Evolutionary conservation across 2,329 filamentous ascomycete species (phyloP).

Genomic region (Diaporthe ilicicola): DNA sequence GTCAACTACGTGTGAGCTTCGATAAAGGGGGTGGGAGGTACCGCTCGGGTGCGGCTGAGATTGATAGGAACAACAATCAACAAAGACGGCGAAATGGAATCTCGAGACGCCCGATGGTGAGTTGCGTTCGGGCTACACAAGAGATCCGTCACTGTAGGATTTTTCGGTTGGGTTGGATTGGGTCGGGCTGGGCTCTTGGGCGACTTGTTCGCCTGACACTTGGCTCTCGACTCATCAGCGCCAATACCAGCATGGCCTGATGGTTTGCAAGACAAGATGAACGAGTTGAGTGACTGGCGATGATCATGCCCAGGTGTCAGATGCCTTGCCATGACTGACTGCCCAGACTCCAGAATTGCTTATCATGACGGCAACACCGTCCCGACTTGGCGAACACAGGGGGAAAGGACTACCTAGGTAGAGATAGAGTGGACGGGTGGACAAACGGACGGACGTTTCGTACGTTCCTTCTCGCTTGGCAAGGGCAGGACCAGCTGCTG

Average conservation of each 20-base stretch:
- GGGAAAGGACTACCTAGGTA: neutral
- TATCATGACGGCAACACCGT: neutral
- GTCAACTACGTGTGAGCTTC: neutral
- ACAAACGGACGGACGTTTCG: neutral
- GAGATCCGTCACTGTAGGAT: neutral
- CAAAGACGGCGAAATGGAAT: neutral
- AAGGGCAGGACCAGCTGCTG: too few relatives aligned
- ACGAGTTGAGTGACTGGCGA: neutral
- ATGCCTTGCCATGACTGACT: neutral
- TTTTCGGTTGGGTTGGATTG: too few relatives aligned
- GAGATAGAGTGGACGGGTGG: neutral
- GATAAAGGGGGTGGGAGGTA: neutral
- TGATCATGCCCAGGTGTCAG: neutral
- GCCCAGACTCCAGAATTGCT: conserved; percentile 10
- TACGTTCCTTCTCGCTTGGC: neutral
- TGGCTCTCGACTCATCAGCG: neutral
- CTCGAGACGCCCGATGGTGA: neutral
- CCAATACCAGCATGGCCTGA: neutral
- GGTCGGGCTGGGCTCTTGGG: too few relatives aligned
- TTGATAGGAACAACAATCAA: neutral
- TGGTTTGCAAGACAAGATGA: neutral
- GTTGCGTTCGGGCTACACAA: neutral
- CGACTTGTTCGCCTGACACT: too few relatives aligned
- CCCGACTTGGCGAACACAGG: conserved; percentile 17
- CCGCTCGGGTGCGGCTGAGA: neutral